These are phyloP conservation scores for Candida nemodendra DNA, from an alignment of 805 yeast genomes.

Conservation along the genomic window DNA sequence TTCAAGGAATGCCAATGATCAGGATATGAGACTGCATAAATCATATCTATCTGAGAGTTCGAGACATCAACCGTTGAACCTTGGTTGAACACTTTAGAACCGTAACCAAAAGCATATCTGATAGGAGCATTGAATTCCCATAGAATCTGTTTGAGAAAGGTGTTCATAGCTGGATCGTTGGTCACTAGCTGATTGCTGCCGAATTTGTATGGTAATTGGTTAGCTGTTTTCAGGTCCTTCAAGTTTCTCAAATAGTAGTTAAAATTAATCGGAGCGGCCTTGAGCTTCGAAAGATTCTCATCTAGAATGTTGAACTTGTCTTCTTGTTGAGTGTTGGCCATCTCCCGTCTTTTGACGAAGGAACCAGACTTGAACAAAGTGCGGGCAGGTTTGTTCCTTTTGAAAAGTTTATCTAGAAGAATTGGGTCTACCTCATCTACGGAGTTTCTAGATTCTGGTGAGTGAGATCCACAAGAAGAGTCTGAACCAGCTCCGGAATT, in stretches of 20 bases:
- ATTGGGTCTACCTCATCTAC: constrained; percentile 27
- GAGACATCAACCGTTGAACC: constrained; percentile 38
- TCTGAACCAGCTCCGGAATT: constrained; percentile 4
- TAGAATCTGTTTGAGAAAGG: constrained; percentile 47
- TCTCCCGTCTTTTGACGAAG: constrained; percentile 17
- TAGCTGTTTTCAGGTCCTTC: constrained; percentile 32
- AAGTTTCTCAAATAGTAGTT: constrained; percentile 34
- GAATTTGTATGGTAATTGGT: constrained; percentile 53
- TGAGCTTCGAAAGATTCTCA: constrained; percentile 28
- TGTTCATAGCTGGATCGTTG: constrained; percentile 40
- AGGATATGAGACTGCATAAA: constrained; percentile 76
- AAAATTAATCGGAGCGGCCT: constrained; percentile 34
- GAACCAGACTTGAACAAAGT: constrained; percentile 15
- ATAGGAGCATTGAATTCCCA: constrained; percentile 69
- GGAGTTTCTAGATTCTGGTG: background rate
- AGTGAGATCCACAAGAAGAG: constrained; percentile 7
- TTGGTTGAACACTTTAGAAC: constrained; percentile 89
- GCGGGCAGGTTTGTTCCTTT: constrained; percentile 25
- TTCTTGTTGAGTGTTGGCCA: constrained; percentile 20
- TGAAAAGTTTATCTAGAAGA: constrained; percentile 30
- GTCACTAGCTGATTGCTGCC: constrained; percentile 58
- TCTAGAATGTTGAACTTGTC: constrained; percentile 29
- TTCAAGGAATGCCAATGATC: constrained; percentile 76
- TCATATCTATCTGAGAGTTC: constrained; percentile 77
- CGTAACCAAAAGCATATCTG: constrained; percentile 85